Conservation (phyloP, 768 basidiomycete species). For the Tephrocybe sp. region DNA sequence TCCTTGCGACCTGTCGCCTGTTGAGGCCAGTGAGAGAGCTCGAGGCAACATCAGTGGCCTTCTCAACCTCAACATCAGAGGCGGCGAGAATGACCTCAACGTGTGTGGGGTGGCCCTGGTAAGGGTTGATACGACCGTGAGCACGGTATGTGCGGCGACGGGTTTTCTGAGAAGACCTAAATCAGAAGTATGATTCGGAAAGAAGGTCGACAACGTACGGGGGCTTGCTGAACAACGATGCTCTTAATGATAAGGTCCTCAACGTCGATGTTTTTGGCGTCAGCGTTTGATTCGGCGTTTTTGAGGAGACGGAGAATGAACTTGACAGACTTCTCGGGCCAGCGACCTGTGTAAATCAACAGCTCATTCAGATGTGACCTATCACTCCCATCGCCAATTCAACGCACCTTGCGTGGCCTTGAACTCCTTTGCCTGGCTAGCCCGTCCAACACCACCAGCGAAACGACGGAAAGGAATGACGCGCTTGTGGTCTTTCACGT, state of each 20-base stretch:
- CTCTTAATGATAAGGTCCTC: conserved; percentile 94
- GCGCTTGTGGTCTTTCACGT: conserved; percentile 96
- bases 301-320: conserved; percentile 93
- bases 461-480: conserved; percentile 96
- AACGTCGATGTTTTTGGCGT: conserved; percentile 91
- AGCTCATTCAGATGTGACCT: conserved; percentile 1
- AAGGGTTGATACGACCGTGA: conserved; percentile 97
- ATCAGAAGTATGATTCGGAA: background rate
- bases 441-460: conserved; percentile 91
- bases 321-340: conserved; percentile 98
- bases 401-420: conserved; percentile 90
- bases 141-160: conserved; percentile 99
- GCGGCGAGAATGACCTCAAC: conserved; percentile 91
- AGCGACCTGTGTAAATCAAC: conserved; percentile 68
- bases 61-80: conserved; percentile 81
- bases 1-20: conserved; percentile 84
- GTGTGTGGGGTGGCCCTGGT: conserved; percentile 97
- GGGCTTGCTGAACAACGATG: conserved; percentile 98
- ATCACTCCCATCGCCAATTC: background rate
- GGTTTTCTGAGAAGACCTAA: conserved; percentile 65
- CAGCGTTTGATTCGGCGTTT: conserved; percentile 99
- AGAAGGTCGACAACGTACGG: conserved; percentile 52
- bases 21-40: conserved; percentile 64
- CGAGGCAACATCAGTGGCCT: conserved; percentile 79
- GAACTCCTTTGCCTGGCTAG: conserved; percentile 95